Percentiles rank a stretch among this genome's conserved stretches.
Evolutionary conservation across 768 basidiomycete genomes (phyloP).

Genomic region (Lactarius hatsudake): DNA sequence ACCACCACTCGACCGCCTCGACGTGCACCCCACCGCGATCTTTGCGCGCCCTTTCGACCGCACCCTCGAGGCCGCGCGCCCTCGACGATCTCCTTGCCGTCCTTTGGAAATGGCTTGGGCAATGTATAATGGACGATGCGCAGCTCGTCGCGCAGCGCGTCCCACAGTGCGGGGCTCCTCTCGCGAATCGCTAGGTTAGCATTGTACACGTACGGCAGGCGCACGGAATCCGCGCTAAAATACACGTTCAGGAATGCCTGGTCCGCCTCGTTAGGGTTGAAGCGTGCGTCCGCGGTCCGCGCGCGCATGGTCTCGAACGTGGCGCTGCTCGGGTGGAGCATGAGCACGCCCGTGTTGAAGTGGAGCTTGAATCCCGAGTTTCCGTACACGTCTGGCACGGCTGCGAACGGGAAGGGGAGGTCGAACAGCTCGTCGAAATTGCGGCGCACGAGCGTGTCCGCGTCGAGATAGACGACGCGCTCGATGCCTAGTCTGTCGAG

Average conservation of each 20-base stretch:
- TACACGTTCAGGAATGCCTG: constrained; percentile 44
- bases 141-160: constrained; percentile 32
- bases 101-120: constrained; percentile 33
- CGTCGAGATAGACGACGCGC: constrained; percentile 40
- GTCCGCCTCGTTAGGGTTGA: constrained; percentile 39
- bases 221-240: constrained; percentile 35
- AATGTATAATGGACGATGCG: constrained; percentile 38
- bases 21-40: constrained; percentile 20
- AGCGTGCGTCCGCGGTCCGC: constrained; percentile 42
- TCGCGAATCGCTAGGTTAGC: constrained; percentile 38
- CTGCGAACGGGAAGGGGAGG: constrained; percentile 41
- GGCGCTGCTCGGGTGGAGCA: constrained; percentile 33
- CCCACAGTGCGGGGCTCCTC: constrained; percentile 35
- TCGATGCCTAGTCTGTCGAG: constrained; percentile 36
- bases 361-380: constrained; percentile 36
- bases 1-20: constrained; percentile 33
- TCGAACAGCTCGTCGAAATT: constrained; percentile 47
- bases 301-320: constrained; percentile 34
- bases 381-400: constrained; percentile 41
- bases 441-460: constrained; percentile 43
- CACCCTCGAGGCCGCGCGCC: constrained; percentile 27
- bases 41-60: constrained; percentile 25
- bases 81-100: constrained; percentile 27
- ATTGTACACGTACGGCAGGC: constrained; percentile 39
- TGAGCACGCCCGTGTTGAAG: constrained; percentile 41